These are phyloP conservation scores for Parasitella parasitica DNA, from an alignment of 371 early-diverging fungal species.

Conservation along the genomic window DNA sequence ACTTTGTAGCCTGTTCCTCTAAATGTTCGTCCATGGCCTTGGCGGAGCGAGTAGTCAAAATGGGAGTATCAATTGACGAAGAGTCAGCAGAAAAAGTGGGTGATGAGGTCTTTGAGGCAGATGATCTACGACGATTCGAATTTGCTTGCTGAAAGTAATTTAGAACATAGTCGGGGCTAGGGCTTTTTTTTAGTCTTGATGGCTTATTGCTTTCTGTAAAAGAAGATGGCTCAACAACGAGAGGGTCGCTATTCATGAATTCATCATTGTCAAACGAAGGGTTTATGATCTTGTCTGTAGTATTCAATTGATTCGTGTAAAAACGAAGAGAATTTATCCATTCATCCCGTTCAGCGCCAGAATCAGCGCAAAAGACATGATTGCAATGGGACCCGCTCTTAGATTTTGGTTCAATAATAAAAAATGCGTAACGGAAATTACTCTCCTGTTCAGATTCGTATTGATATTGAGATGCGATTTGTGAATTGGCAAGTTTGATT, in stretches of 20 bases:
- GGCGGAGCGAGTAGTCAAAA: background rate
- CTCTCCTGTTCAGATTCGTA: conserved; percentile 36
- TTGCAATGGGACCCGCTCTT: conserved; percentile 57
- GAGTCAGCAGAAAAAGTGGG: background rate
- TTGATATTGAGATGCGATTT: conserved; percentile 51
- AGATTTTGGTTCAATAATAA: conserved; percentile 72
- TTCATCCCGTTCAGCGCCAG: conserved; percentile 81
- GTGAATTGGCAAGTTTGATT: conserved; percentile 51
- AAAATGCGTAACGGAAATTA: conserved; percentile 72
- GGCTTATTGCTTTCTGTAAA: conserved; percentile 5
- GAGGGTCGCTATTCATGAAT: background rate
- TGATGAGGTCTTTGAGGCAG: background rate
- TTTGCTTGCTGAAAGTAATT: background rate
- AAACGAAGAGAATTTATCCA: conserved; percentile 60
- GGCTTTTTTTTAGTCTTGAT: background rate
- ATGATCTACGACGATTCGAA: background rate
- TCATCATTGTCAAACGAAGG: background rate
- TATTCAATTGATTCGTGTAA: background rate
- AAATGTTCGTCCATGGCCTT: background rate
- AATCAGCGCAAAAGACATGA: conserved; percentile 86
- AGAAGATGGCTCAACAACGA: conserved; percentile 10
- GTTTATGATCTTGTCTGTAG: background rate
- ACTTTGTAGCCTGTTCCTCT: conserved; percentile 11
- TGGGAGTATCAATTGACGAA: background rate
- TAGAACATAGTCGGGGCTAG: conserved; percentile 1